Percentiles rank a stretch among this genome's conserved stretches.
phyloP scores from a whole-genome alignment of 2,329 filamentous ascomycete genomes.

The Colletotrichum somersetense region DNA sequence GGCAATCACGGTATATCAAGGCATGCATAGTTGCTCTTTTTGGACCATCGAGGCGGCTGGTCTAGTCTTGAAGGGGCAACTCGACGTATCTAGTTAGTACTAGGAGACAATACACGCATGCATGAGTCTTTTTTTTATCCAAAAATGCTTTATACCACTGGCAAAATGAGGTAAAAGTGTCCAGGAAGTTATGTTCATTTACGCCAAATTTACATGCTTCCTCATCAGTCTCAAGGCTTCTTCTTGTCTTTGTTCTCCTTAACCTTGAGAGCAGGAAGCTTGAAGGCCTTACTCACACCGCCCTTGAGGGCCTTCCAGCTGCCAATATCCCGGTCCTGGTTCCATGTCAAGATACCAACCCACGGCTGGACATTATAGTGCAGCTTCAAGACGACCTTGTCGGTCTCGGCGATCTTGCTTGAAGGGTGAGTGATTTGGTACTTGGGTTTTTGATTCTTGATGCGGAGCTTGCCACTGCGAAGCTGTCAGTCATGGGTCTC shows the following conservation, averaged over 20 bases:
- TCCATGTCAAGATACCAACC: conserved; percentile 92
- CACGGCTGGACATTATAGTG: conserved; percentile 99
- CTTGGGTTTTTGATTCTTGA: conserved; percentile 91
- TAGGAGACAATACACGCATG: not conserved
- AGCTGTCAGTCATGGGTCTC: conserved; percentile 39
- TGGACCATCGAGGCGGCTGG: not conserved
- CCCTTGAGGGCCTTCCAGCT: conserved; percentile 75
- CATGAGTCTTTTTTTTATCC: too few species aligned
- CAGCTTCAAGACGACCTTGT: conserved; percentile 82
- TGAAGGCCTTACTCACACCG: conserved; percentile 74
- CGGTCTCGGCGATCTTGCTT: conserved; percentile 79
- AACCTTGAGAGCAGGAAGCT: conserved; percentile 74
- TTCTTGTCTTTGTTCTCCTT: conserved; percentile 64
- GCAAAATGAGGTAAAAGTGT: not conserved
- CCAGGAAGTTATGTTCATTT: not conserved
- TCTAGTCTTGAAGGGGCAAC: not conserved
- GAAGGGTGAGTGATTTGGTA: conserved; percentile 96
- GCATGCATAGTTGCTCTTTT: not conserved
- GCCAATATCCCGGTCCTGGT: conserved; percentile 67
- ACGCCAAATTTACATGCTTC: not conserved
- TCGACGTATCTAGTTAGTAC: not conserved
- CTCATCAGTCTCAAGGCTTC: conserved; percentile 25
- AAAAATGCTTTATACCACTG: not conserved
- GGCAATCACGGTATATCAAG: conserved; percentile 1
- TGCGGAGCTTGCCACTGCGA: conserved; percentile 75